A percentile compares a stretch with the other conserved stretches of the same genome.
Conservation (phyloP, 495 filamentous ascomycete genomes). For the Penicillium steckii region DNA sequence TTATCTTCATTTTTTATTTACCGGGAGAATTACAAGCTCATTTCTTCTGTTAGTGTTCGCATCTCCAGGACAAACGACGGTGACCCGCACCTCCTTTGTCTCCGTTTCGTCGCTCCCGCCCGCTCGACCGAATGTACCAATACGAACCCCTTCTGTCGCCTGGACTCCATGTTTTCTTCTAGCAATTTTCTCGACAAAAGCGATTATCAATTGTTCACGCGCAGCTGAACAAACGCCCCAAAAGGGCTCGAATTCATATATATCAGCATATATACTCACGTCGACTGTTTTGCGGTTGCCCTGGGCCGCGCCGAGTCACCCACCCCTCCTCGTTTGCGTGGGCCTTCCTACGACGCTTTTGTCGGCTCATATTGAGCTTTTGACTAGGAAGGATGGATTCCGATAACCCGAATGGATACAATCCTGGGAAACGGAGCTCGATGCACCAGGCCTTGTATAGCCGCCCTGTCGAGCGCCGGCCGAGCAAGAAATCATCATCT, state of each 20-base stretch:
- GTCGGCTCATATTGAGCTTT: conserved; percentile 10
- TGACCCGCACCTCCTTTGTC: conserved; percentile 29
- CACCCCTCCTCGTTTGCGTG: conserved; percentile 12
- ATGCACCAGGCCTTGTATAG: conserved; percentile 42
- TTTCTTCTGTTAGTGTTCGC: conserved; percentile 21
- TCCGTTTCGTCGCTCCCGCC: conserved; percentile 18
- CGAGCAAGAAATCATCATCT: conserved; percentile 55
- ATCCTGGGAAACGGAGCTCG: conserved; percentile 34
- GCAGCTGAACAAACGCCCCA: conserved; percentile 26
- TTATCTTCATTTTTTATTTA: conserved; percentile 13
- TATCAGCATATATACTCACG: background rate
- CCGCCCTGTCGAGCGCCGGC: conserved; percentile 47
- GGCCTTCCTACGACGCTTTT: conserved; percentile 22
- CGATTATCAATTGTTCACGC: conserved; percentile 37
- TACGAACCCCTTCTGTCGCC: conserved; percentile 24
- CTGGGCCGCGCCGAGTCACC: conserved; percentile 13
- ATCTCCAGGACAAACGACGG: conserved; percentile 28
- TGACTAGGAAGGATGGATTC: conserved; percentile 40
- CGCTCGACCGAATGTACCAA: conserved; percentile 28
- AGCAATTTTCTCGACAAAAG: conserved; percentile 36
- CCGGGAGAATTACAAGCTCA: conserved; percentile 20
- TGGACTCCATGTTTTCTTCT: conserved; percentile 50
- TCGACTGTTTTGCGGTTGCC: conserved; percentile 21
- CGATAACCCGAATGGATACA: conserved; percentile 42
- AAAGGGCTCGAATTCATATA: conserved; percentile 8